A percentile compares a stretch with the other conserved stretches of the same genome.
Evolutionary conservation across 805 yeast species (phyloP).

Genomic region (Kodamaea jinghongensis): DNA sequence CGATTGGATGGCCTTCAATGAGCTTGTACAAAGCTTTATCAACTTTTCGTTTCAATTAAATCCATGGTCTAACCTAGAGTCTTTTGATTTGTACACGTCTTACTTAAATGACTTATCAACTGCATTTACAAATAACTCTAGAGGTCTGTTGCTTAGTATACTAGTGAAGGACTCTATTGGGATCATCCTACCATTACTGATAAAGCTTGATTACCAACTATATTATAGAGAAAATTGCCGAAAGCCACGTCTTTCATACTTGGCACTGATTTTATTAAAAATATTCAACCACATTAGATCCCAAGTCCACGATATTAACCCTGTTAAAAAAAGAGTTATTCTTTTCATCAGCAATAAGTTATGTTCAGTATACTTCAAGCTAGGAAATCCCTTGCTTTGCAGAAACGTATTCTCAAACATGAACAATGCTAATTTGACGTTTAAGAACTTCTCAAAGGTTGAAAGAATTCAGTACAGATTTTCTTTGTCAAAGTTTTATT

Average conservation of each 20-base stretch:
- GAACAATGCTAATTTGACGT: conserved; percentile 48
- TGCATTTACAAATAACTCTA: conserved; percentile 46
- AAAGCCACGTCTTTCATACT: conserved; percentile 46
- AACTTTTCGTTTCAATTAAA: conserved; percentile 48
- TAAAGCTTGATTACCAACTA: conserved; percentile 40
- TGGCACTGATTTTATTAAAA: conserved; percentile 54
- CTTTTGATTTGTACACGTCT: conserved; percentile 53
- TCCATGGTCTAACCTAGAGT: conserved; percentile 50
- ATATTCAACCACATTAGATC: conserved; percentile 62
- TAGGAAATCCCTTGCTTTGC: conserved; percentile 56
- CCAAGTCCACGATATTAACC: conserved; percentile 34
- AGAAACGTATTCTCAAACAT: conserved; percentile 61
- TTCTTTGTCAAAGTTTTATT: conserved; percentile 52
- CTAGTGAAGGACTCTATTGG: conserved; percentile 37
- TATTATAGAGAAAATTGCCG: conserved; percentile 36
- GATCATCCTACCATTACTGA: conserved; percentile 45
- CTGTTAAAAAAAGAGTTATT: conserved; percentile 47
- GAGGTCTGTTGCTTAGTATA: conserved; percentile 35
- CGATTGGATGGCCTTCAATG: conserved; percentile 49
- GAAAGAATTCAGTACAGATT: conserved; percentile 54
- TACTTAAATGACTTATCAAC: conserved; percentile 47
- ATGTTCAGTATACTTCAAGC: conserved; percentile 54
- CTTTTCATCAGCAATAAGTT: conserved; percentile 52
- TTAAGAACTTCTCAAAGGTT: conserved; percentile 36
- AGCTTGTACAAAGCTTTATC: conserved; percentile 45